Evolutionary conservation across 768 basidiomycete species (phyloP).

Genomic region (Boletus eberwhitei): DNA sequence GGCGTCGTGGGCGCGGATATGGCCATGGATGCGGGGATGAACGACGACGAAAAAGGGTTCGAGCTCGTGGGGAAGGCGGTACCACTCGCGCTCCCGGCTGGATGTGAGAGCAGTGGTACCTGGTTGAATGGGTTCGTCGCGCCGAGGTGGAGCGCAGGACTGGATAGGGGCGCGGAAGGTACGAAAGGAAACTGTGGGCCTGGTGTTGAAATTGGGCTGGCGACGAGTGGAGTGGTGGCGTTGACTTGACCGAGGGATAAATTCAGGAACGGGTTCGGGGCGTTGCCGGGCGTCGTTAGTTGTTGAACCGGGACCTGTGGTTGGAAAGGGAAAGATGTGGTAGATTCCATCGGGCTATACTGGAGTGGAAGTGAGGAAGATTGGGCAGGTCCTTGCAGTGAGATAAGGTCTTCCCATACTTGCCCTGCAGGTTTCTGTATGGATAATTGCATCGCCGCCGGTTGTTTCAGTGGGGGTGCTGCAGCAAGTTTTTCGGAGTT

Average conservation of each 20-base stretch:
- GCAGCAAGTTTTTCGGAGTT: conserved; percentile 13
- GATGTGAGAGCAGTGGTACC: neutral
- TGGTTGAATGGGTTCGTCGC: conserved; percentile 22
- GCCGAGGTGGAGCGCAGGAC: conserved; percentile 12
- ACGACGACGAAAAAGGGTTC: conserved; percentile 17
- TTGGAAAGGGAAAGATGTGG: conserved; percentile 12
- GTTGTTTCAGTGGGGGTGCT: conserved; percentile 2
- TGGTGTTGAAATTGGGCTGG: conserved; percentile 6
- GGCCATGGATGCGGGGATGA: neutral
- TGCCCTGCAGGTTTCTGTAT: conserved; percentile 26
- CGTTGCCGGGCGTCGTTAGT: neutral
- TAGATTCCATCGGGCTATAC: conserved; percentile 10
- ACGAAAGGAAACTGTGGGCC: conserved; percentile 6
- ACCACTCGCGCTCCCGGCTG: neutral
- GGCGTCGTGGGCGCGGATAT: conserved; percentile 9
- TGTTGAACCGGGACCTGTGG: conserved; percentile 8
- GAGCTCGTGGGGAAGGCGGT: conserved; percentile 1
- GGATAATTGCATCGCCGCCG: conserved; percentile 10
- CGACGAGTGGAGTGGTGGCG: neutral
- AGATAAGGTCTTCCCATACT: conserved; percentile 60
- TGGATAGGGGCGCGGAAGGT: conserved; percentile 3
- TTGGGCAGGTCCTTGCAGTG: conserved; percentile 39
- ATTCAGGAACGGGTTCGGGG: conserved; percentile 22
- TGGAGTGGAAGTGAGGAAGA: conserved; percentile 49
- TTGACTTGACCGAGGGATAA: conserved; percentile 8